These are phyloP conservation scores for Eucalyptus curtisii DNA, from an alignment of 345 rosid genomes.

Conservation along the genomic window DNA sequence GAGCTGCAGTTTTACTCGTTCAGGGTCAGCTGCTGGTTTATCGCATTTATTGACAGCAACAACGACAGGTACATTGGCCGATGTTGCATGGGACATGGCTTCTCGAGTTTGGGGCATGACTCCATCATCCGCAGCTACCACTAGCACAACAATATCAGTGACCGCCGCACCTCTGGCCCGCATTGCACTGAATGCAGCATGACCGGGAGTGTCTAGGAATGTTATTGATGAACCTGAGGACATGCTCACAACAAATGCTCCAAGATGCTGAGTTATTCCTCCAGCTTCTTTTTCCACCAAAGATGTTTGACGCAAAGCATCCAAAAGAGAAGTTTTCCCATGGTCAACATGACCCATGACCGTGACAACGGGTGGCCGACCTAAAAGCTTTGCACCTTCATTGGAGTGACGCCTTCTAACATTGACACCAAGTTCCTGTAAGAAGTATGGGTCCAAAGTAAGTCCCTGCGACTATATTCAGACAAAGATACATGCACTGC, in stretches of 20 bases:
- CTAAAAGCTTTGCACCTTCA: conserved; percentile 53
- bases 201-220: conserved; percentile 95
- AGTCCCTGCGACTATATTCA: neutral
- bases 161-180: conserved; percentile 97
- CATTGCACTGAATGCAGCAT: conserved; percentile 96
- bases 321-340: conserved; percentile 89
- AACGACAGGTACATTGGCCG: conserved; percentile 83
- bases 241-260: conserved; percentile 90
- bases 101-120: conserved; percentile 98
- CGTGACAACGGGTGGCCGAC: conserved; percentile 83
- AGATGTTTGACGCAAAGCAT: conserved; percentile 79
- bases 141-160: conserved; percentile 89
- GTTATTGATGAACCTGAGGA: conserved; percentile 82
- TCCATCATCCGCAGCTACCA: conserved; percentile 97
- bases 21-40: conserved; percentile 76
- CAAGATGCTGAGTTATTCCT: conserved; percentile 96
- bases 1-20: conserved; percentile 80
- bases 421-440: conserved; percentile 71
- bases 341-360: conserved; percentile 99
- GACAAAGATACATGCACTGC: neutral
- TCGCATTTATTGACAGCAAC: conserved; percentile 93
- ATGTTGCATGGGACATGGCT: conserved; percentile 83
- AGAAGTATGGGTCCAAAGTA: neutral
- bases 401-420: conserved; percentile 66
- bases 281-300: conserved; percentile 94